Evolutionary conservation across 768 basidiomycete species (phyloP).

Genomic region (Lactarius akahatsu): DNA sequence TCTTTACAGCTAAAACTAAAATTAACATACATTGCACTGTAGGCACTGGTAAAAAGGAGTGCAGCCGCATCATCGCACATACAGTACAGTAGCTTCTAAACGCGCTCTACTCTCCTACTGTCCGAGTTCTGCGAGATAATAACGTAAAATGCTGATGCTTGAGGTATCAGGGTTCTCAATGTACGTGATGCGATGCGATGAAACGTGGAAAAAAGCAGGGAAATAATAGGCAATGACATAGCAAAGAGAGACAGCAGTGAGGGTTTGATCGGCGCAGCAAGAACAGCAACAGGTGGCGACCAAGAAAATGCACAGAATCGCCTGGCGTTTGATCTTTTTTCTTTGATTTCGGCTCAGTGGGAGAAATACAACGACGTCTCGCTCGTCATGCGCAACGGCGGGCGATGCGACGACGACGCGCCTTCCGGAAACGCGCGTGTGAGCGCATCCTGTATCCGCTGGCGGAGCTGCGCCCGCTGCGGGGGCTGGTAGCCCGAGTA

Average conservation of each 20-base stretch:
- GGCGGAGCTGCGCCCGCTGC: conserved; percentile 46
- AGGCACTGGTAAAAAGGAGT: background rate
- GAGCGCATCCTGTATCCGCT: conserved; percentile 41
- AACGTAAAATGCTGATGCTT: conserved; percentile 11
- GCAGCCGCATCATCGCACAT: conserved; percentile 1
- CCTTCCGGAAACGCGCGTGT: background rate
- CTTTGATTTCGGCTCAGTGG: background rate
- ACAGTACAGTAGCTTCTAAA: background rate
- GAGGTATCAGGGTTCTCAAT: conserved; percentile 14
- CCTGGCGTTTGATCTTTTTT: background rate
- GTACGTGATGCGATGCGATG: conserved; percentile 1
- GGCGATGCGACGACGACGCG: background rate
- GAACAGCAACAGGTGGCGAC: background rate
- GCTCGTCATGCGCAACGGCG: background rate
- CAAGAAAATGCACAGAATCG: background rate
- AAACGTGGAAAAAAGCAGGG: background rate
- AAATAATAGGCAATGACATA: background rate
- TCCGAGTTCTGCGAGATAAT: conserved; percentile 1
- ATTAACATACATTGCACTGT: conserved; percentile 1
- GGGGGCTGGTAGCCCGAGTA: conserved; percentile 49
- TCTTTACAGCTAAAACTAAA: background rate
- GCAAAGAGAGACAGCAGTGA: background rate
- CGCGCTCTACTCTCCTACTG: background rate
- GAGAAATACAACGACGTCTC: background rate
- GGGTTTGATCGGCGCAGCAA: background rate